Base-by-base conservation (phyloP, 306 rosid species). In the Astragalus glycyphyllos region DNA sequence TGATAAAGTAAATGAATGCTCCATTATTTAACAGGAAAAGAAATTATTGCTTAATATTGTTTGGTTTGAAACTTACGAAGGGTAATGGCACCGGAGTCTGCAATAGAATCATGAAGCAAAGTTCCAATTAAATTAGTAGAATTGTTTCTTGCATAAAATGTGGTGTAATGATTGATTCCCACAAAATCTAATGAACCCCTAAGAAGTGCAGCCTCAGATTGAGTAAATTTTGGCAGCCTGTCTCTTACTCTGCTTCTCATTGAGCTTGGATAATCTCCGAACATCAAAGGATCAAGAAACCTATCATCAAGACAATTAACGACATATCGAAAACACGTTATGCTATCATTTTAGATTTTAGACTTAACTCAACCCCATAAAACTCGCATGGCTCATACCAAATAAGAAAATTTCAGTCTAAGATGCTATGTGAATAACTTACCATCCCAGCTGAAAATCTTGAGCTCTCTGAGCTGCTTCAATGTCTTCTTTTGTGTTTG, bases 391-490 rank as follows among this genome's bases (percentile, higher is more conserved):
- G n/a, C n/a, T n/a, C n/a, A n/a, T n/a, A n/a, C n/a, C n/a, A n/a
- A 20, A 0, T 20, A 20, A 0, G 23, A 20, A 20, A 20, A 29
- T 11, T 34, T 29, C 50, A 76, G 4, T 59, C 12, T 31, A 7
- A 40, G 35, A 17, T 46, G 67, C 20, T n/a, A 8, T 55, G 77
- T 32, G 20, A 45, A 47, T 35, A 54, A 81, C 65, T 73, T 77
- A 95, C 99, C 99, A 95, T 69, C 99, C 97, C 15, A 95, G 86
- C 83, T 91, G 97, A 89, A 95, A 95, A 74, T 95, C 99, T 69
- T 87, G 96, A 41, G 97, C 99, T 83, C 95, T 81, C 58, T 91
- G 76, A 37, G 99, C 63, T 23, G 97, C 99, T 49, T 83, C 83
- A 70, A 86, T 85, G 74, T 91, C 90, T 35, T 82, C 77, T 57